Evolutionary conservation across 768 basidiomycete species (phyloP).

Genomic region (Lyophyllum semitale): DNA sequence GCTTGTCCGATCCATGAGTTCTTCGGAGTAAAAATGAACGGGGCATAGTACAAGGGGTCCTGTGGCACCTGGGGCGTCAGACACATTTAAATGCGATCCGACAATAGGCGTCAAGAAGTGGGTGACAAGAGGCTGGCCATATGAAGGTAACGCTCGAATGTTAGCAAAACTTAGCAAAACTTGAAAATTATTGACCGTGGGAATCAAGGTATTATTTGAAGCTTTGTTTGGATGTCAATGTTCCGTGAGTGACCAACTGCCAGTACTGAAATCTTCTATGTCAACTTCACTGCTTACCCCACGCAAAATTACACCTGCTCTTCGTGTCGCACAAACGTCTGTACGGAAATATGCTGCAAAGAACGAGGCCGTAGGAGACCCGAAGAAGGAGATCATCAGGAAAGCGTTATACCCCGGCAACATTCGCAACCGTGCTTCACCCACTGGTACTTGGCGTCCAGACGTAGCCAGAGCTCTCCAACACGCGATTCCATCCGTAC

Average conservation of each 20-base stretch:
- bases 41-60: no score
- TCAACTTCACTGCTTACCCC: constrained; percentile 36
- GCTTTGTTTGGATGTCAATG: no score
- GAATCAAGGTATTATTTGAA: constrained; percentile 8
- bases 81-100: no score
- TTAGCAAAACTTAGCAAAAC: not conserved
- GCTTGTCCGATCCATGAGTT: no score
- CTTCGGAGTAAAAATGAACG: no score
- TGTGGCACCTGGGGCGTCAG: no score
- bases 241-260: no score
- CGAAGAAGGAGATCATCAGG: constrained; percentile 72
- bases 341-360: constrained; percentile 42
- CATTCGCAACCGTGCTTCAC: constrained; percentile 67
- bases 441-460: constrained; percentile 83
- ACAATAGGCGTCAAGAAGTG: no score
- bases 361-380: constrained; percentile 50
- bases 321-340: constrained; percentile 29
- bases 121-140: not conserved
- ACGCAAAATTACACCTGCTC: constrained; percentile 29
- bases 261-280: constrained; percentile 6
- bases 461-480: constrained; percentile 78
- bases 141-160: not conserved
- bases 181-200: constrained; percentile 12
- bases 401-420: constrained; percentile 81
- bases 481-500: constrained; percentile 82